A percentile compares a stretch with the other conserved stretches of the same genome.
These are phyloP conservation scores for Cucumis melo DNA, from an alignment of 306 rosid species.

Conservation along the genomic window DNA sequence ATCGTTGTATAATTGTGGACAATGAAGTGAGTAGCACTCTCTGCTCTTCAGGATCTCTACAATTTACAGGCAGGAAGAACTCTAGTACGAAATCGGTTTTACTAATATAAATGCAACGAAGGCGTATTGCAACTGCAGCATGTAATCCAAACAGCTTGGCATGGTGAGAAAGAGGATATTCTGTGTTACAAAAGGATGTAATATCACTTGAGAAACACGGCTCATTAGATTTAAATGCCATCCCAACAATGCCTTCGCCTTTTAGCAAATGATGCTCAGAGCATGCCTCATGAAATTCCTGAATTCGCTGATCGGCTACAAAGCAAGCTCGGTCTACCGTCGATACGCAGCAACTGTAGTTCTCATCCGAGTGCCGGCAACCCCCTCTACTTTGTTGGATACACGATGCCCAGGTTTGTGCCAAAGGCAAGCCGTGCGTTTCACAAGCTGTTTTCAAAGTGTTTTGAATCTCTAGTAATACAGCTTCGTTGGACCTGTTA, in stretches of 20 bases:
- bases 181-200: conserved; percentile 49
- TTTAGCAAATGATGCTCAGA: conserved; percentile 90
- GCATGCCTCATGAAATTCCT: conserved; percentile 80
- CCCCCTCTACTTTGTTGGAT: conserved; percentile 70
- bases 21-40: conserved; percentile 65
- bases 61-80: conserved; percentile 78
- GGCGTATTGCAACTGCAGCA: conserved; percentile 84
- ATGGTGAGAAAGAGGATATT: conserved; percentile 84
- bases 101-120: conserved; percentile 51
- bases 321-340: conserved; percentile 87
- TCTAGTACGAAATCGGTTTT: conserved; percentile 74
- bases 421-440: conserved; percentile 72
- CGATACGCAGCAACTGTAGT: conserved; percentile 56
- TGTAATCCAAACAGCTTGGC: conserved; percentile 60
- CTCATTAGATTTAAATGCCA: conserved; percentile 71
- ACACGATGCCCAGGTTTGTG: conserved; percentile 88
- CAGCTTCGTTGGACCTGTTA: conserved; percentile 43
- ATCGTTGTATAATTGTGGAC: conserved; percentile 53
- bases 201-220: conserved; percentile 71
- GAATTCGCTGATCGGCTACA: conserved; percentile 40
- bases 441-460: conserved; percentile 70
- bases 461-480: conserved; percentile 59
- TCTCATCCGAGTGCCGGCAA: conserved; percentile 66
- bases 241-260: conserved; percentile 86
- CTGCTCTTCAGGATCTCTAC: conserved; percentile 62